Evolutionary conservation across 2,329 filamentous ascomycete genomes (phyloP).

Genomic region (Colletotrichum ledebouriae): DNA sequence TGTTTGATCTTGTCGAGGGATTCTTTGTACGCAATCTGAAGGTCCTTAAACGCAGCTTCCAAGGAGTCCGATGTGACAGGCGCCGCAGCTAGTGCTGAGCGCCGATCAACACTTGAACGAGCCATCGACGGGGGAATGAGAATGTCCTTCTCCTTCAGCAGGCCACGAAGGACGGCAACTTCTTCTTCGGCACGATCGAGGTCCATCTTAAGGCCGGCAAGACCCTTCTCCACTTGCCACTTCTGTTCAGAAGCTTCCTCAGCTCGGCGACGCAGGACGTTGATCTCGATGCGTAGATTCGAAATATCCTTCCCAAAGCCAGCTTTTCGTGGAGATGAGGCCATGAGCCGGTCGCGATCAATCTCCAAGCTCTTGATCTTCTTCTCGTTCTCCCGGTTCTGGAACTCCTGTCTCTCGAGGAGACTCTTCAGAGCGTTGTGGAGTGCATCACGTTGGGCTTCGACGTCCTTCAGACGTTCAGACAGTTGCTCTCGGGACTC

Average conservation of each 20-base stretch:
- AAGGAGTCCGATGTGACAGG: slow-evolving; percentile 79
- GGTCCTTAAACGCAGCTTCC: slow-evolving; percentile 78
- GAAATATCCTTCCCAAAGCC: slow-evolving; percentile 89
- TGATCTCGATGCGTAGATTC: slow-evolving; percentile 85
- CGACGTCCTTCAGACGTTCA: slow-evolving; percentile 90
- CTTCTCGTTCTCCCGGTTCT: slow-evolving; percentile 87
- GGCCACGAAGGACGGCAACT: slow-evolving; percentile 82
- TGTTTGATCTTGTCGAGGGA: slow-evolving; percentile 76
- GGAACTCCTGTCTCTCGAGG: slow-evolving; percentile 86
- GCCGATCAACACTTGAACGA: slow-evolving; percentile 53
- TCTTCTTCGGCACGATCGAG: slow-evolving; percentile 95
- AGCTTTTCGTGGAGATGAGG: slow-evolving; percentile 76
- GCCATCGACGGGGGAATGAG: slow-evolving; percentile 73
- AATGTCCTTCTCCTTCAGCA: slow-evolving; percentile 88
- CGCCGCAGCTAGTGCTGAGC: slow-evolving; percentile 29
- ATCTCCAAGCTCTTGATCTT: slow-evolving; percentile 81
- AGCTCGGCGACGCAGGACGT: slow-evolving; percentile 84
- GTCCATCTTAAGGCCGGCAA: slow-evolving; percentile 93
- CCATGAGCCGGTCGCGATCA: slow-evolving; percentile 81
- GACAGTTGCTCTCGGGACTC: slow-evolving; percentile 78
- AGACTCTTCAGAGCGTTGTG: slow-evolving; percentile 89
- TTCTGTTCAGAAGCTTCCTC: slow-evolving; percentile 97
- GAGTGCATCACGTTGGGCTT: slow-evolving; percentile 92
- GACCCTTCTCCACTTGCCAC: slow-evolving; percentile 93
- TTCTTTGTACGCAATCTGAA: slow-evolving; percentile 78